Percentiles rank a stretch among this genome's conserved stretches.
These are phyloP conservation scores for Knufia fluminis DNA, from an alignment of 2,329 filamentous ascomycete species.

Conservation along the genomic window DNA sequence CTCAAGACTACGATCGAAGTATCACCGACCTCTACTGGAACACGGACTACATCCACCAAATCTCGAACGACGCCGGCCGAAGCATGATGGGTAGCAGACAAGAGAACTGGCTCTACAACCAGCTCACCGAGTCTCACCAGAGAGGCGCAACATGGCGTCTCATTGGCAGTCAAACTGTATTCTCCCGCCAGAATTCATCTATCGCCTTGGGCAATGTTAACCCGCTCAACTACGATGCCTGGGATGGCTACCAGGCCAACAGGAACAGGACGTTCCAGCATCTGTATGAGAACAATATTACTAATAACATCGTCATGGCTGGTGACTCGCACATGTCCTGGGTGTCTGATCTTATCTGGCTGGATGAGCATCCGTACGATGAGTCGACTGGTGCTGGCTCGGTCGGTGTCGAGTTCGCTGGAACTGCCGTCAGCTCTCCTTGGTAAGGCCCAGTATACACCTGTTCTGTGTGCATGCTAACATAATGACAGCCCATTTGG, in stretches of 20 bases:
- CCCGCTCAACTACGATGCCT: conserved; percentile 48
- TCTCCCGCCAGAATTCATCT: conserved; percentile 48
- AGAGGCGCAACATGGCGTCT: conserved; percentile 63
- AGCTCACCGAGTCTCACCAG: conserved; percentile 47
- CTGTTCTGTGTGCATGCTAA: too few relatives aligned
- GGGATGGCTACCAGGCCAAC: conserved; percentile 61
- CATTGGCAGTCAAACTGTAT: conserved; percentile 62
- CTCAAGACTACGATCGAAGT: conserved; percentile 58
- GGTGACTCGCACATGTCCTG: conserved; percentile 63
- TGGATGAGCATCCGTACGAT: conserved; percentile 43
- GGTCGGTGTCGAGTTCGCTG: conserved; percentile 57
- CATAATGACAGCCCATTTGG: too few relatives aligned
- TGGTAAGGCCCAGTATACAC: too few relatives aligned
- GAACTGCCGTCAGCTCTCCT: conserved; percentile 55
- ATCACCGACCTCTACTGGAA: conserved; percentile 55
- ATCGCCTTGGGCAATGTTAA: conserved; percentile 33
- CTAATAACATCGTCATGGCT: conserved; percentile 63
- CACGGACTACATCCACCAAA: conserved; percentile 50
- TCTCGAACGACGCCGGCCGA: conserved; percentile 58
- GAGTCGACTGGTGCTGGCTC: conserved; percentile 44
- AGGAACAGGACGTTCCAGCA: conserved; percentile 60
- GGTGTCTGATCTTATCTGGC: conserved; percentile 52
- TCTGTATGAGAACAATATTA: conserved; percentile 58
- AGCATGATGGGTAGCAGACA: conserved; percentile 63
- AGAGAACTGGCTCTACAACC: conserved; percentile 64